A percentile compares a stretch with the other conserved stretches of the same genome.
These are phyloP conservation scores for Blepharisma stoltei DNA, from an alignment of 73 alveolate genomes.

Conservation along the genomic window DNA sequence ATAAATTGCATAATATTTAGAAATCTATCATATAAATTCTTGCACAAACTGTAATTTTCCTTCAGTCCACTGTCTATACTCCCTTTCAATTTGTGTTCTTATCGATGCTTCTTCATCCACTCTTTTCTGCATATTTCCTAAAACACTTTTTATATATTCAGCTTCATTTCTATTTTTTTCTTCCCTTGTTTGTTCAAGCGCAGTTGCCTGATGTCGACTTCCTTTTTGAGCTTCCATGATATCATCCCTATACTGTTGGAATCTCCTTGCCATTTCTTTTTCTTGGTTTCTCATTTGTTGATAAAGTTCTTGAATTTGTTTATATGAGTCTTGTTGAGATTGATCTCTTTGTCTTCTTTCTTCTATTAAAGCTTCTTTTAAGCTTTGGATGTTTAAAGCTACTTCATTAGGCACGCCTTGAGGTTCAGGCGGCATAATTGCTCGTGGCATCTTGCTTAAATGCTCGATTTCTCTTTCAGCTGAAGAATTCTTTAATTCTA, in stretches of 20 bases:
- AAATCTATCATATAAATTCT: too few relatives aligned
- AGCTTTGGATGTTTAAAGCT: not conserved
- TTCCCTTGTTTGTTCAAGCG: constrained; percentile 1
- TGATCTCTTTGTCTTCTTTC: constrained; percentile 12
- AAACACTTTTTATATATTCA: constrained; percentile 13
- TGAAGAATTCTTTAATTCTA: not conserved
- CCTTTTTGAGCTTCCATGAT: not conserved
- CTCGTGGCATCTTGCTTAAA: not conserved
- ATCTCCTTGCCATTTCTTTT: not conserved
- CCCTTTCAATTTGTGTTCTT: constrained; percentile 9
- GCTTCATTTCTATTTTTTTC: not conserved
- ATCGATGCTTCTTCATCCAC: not conserved
- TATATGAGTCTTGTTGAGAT: not conserved
- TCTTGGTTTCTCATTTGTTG: not conserved
- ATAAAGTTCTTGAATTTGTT: not conserved
- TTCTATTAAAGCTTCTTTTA: constrained; percentile 1
- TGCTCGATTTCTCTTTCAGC: constrained; percentile 18
- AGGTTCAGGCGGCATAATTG: not conserved
- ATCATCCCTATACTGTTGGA: constrained; percentile 20
- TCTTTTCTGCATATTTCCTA: not conserved
- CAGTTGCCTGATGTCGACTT: not conserved
- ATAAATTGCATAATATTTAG: too few relatives aligned
- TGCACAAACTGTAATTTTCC: not conserved
- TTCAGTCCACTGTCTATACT: not conserved
- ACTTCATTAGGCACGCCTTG: not conserved